Evolutionary conservation across 108 stramenopile species (phyloP), one percentile per base, ranked within the genome.

Genomic region (Fragilaria radians): DNA sequence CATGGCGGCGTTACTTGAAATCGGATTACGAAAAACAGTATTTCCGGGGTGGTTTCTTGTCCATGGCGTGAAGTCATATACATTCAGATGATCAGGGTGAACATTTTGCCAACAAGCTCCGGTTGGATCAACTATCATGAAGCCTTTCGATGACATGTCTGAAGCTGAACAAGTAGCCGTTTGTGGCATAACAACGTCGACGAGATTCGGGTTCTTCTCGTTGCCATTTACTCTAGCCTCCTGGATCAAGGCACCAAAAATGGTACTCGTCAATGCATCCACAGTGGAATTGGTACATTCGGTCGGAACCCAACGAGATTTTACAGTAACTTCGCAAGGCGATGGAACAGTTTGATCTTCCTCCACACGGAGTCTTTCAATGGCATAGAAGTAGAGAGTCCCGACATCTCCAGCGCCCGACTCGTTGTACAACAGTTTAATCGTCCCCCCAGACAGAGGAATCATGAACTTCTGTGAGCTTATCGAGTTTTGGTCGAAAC

Each of bases 31-130:
- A n/a, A n/a, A n/a, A n/a, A n/a, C n/a, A n/a, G n/a, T n/a, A n/a
- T n/a, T n/a, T n/a, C n/a, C n/a, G n/a, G n/a, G n/a, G n/a, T n/a
- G n/a, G n/a, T n/a, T n/a, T 23, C 24, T 18, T 2, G 30, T 33
- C 56, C 56, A 57, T 2, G 32, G 21, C n/a, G n/a, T 36, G 7
- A 57, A 57, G 27, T 57, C 56, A 57, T 23, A 57, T 3, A 57
- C 31, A 31, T 57, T 28, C 56, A 28, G 18, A 21, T 57, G 29
- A 24, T 57, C 56, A 19, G 22, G 14, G 30, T 57, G 56, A 33
- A 28, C 30, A 57, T 57, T 29, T 7, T 11, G 17, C 56, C 56
- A 57, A 36, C 56, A 57, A 31, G 24, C 27, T 26, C 11, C 52
- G 3, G 3, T 26, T 4, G 18, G 25, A 42, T 42, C 36, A 7